Evolutionary conservation across 768 basidiomycete genomes (phyloP).

Genomic region (Tephrocybe sp.): DNA sequence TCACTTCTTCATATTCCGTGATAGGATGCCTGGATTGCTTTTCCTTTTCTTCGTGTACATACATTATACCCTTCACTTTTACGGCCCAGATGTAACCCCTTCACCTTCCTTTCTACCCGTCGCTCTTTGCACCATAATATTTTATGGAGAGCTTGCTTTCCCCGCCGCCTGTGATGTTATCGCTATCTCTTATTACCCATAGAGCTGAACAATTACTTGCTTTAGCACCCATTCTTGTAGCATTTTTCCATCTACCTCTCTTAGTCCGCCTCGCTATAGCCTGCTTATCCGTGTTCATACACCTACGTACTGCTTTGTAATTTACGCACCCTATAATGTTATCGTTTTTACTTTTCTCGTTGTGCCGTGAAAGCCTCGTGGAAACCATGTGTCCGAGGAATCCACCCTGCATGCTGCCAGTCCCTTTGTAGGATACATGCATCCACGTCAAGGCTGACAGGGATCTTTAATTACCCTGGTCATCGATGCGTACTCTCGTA

Average conservation of each 20-base stretch:
- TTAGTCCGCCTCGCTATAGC: slow-evolving; percentile 10
- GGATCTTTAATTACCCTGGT: background rate
- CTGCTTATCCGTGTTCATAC: slow-evolving; percentile 16
- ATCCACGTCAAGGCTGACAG: background rate
- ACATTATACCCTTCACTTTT: slow-evolving; percentile 25
- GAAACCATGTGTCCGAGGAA: slow-evolving; percentile 12
- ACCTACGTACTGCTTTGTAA: slow-evolving; percentile 13
- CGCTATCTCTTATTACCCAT: slow-evolving; percentile 20
- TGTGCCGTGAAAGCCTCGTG: slow-evolving; percentile 12
- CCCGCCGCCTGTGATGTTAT: slow-evolving; percentile 16
- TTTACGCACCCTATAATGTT: slow-evolving; percentile 15
- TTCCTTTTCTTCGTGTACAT: slow-evolving; percentile 30
- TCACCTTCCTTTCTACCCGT: slow-evolving; percentile 25
- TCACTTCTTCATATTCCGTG: slow-evolving; percentile 6
- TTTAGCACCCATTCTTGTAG: slow-evolving; percentile 22
- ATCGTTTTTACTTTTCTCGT: slow-evolving; percentile 8
- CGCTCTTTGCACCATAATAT: slow-evolving; percentile 23
- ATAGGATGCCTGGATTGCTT: slow-evolving; percentile 18
- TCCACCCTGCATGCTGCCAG: too few relatives aligned
- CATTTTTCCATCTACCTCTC: slow-evolving; percentile 14
- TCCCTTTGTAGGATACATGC: background rate
- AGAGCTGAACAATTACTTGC: slow-evolving; percentile 22
- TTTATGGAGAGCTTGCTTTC: slow-evolving; percentile 25
- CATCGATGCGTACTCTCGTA: background rate
- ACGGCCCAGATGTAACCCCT: slow-evolving; percentile 13